Evolutionary conservation across 2,329 filamentous ascomycete genomes (phyloP).

Genomic region (Diaporthe sp.): DNA sequence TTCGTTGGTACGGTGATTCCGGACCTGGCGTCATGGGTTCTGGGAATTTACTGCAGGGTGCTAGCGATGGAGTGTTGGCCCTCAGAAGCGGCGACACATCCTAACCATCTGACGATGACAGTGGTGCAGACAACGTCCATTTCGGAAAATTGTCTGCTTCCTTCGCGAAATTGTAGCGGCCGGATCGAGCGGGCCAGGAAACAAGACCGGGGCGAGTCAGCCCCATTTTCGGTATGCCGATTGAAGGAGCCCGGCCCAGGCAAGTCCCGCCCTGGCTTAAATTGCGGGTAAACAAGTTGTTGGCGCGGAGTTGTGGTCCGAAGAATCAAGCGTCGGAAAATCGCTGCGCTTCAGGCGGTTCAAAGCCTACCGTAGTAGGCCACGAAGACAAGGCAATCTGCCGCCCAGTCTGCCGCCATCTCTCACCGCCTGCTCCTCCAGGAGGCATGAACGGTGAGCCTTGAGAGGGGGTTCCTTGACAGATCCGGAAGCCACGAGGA

Average conservation of each 20-base stretch:
- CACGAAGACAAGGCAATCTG: slow-evolving; percentile 20
- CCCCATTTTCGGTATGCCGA: slow-evolving; percentile 23
- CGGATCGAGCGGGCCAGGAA: slow-evolving; percentile 17
- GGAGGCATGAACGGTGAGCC: slow-evolving; percentile 13
- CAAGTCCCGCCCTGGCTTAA: slow-evolving; percentile 4
- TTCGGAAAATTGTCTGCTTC: not conserved
- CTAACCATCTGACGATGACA: not conserved
- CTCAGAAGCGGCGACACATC: not conserved
- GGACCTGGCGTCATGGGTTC: not conserved
- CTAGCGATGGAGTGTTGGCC: not conserved
- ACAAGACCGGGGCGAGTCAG: slow-evolving; percentile 28
- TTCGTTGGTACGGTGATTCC: slow-evolving; percentile 10
- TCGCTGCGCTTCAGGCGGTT: slow-evolving; percentile 27
- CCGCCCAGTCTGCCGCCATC: slow-evolving; percentile 1
- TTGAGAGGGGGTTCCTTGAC: slow-evolving; percentile 14
- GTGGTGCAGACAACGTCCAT: not conserved
- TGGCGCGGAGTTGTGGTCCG: slow-evolving; percentile 36
- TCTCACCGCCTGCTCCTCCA: slow-evolving; percentile 29
- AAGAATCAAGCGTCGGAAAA: slow-evolving; percentile 26
- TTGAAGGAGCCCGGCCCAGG: slow-evolving; percentile 23
- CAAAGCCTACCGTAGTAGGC: not conserved
- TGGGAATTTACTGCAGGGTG: not conserved
- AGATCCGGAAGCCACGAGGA: not conserved
- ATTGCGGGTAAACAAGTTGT: slow-evolving; percentile 28
- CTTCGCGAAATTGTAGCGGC: slow-evolving; percentile 1